phyloP scores from a whole-genome alignment of 1,284 basidiomycete species.

The Ustilago cynodontis region DNA sequence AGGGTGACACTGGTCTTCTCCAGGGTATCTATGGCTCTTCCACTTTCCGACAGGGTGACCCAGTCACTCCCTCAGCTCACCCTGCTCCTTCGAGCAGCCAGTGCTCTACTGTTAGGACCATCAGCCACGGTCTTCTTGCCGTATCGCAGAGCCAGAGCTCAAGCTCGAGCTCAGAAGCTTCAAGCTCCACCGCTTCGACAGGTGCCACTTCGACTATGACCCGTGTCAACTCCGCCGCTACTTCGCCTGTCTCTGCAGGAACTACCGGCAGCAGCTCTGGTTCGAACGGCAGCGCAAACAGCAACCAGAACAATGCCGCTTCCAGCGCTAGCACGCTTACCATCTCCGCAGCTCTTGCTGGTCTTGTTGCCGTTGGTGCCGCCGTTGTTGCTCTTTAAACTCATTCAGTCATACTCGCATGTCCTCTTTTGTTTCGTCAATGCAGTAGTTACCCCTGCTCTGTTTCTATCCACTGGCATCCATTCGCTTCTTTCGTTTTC shows the following conservation, averaged over 20 bases:
- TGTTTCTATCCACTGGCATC: background rate
- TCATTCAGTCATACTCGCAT: background rate
- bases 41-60: conserved; percentile 62
- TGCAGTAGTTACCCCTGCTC: background rate
- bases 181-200: background rate
- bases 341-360: conserved; percentile 24
- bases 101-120: conserved; percentile 27
- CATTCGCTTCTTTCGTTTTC: conserved; percentile 23
- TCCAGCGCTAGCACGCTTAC: conserved; percentile 22
- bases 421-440: background rate
- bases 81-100: conserved; percentile 43
- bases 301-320: conserved; percentile 32
- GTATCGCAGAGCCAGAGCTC: conserved; percentile 14
- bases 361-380: conserved; percentile 29
- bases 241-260: conserved; percentile 6
- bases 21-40: conserved; percentile 62
- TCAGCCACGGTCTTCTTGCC: conserved; percentile 40
- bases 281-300: conserved; percentile 5
- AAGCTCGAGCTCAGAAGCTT: background rate
- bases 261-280: conserved; percentile 9
- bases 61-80: conserved; percentile 41
- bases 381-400: conserved; percentile 28
- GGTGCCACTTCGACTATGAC: conserved; percentile 20
- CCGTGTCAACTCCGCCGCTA: conserved; percentile 5
- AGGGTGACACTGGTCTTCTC: conserved; percentile 54